A percentile compares a stretch with the other conserved stretches of the same genome.
Evolutionary conservation across 2,329 filamentous ascomycete genomes (phyloP).

Genomic region (Fusarium irregulare): DNA sequence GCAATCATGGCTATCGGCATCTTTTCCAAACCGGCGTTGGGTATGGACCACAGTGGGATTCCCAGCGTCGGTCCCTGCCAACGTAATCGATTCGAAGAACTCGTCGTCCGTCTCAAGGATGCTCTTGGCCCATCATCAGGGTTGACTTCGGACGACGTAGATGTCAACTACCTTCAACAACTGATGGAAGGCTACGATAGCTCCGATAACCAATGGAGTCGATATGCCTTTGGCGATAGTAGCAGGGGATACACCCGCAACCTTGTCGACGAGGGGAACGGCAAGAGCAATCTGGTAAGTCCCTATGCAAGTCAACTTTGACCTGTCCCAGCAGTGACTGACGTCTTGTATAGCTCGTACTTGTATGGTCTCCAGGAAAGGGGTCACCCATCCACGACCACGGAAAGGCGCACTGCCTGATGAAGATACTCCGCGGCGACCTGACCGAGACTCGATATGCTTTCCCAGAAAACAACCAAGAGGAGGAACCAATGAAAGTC

Average conservation of each 20-base stretch:
- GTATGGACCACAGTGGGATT: constrained; percentile 30
- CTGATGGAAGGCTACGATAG: constrained; percentile 82
- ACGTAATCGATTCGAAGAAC: constrained; percentile 69
- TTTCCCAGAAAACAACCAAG: constrained; percentile 67
- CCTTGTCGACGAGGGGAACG: constrained; percentile 89
- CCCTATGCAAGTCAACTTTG: constrained; percentile 5
- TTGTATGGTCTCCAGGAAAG: constrained; percentile 90
- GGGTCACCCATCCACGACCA: constrained; percentile 89
- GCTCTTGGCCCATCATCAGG: constrained; percentile 84
- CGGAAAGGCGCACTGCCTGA: constrained; percentile 89
- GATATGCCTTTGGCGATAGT: constrained; percentile 78
- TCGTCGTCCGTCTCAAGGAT: constrained; percentile 78
- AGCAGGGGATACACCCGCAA: constrained; percentile 85
- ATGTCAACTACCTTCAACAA: constrained; percentile 75
- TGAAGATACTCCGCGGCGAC: constrained; percentile 85
- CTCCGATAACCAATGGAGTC: constrained; percentile 75
- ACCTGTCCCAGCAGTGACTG: constrained; percentile 25
- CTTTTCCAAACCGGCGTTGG: constrained; percentile 42
- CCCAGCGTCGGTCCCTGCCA: constrained; percentile 43
- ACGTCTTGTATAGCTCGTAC: constrained; percentile 70
- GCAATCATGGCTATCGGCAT: constrained; percentile 53
- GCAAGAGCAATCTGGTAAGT: constrained; percentile 76
- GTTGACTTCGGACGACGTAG: constrained; percentile 82
- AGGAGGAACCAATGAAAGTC: constrained; percentile 68
- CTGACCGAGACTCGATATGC: constrained; percentile 85